Percentiles rank a stretch among this genome's conserved stretches.
Conservation (phyloP, 495 filamentous ascomycete species). For the Xylaria sp. region DNA sequence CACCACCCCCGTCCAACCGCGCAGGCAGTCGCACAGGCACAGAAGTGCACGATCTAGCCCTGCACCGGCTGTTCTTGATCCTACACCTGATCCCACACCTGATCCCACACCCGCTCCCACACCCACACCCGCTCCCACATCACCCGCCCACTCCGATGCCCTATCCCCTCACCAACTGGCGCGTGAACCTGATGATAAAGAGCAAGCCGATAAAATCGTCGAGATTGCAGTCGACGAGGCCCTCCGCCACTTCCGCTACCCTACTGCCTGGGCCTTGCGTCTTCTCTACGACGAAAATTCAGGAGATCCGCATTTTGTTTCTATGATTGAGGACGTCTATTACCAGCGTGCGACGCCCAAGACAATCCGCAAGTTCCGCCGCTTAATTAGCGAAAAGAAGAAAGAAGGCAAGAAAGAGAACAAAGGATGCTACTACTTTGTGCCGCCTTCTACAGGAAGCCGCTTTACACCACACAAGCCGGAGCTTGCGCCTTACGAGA, state of each 20-base stretch:
- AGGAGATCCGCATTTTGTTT: conserved; percentile 48
- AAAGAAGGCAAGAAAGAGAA: conserved; percentile 54
- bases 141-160: conserved; percentile 25
- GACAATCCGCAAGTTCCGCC: conserved; percentile 51
- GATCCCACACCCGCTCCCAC: conserved; percentile 22
- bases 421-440: conserved; percentile 58
- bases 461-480: conserved; percentile 45
- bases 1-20: conserved; percentile 20
- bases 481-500: conserved; percentile 49
- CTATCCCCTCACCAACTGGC: conserved; percentile 27
- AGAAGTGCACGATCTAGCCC: conserved; percentile 34
- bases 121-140: conserved; percentile 24
- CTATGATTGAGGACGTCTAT: conserved; percentile 56
- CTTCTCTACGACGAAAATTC: conserved; percentile 59
- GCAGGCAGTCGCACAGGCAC: conserved; percentile 37
- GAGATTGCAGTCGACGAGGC: conserved; percentile 58
- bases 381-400: conserved; percentile 53
- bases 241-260: conserved; percentile 54
- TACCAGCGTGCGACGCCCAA: conserved; percentile 52
- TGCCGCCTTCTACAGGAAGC: conserved; percentile 42
- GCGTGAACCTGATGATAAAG: conserved; percentile 40
- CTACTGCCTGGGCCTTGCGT: conserved; percentile 62
- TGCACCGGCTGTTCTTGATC: conserved; percentile 1
- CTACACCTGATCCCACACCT: not conserved
- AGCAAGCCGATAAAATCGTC: conserved; percentile 47